Base-by-base conservation (phyloP, 1,284 basidiomycete genomes). In the Testicularia cyperi region DNA sequence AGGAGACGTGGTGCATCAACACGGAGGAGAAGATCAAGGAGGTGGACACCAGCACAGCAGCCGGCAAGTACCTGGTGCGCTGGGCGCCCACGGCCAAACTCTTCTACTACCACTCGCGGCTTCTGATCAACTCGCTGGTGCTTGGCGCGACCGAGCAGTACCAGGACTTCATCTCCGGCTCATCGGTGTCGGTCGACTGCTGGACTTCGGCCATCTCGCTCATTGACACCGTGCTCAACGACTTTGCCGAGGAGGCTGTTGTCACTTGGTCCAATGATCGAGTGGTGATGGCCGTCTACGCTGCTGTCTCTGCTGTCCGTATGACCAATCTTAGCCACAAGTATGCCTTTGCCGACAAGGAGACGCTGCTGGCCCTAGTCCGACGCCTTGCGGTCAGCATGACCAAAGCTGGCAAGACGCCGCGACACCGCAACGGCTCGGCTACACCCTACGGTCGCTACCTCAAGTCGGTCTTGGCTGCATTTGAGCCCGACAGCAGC, bases 261-360 rank as follows among this genome's bases (percentile, higher is more conserved):
- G 60, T 62, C 20, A 58, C 61, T 10, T 65, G 63, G 42, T 65
- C 66, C 15, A 70, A 70, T 34, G 56, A 58, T 27, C 43, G 54
- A 22, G 64, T 67, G 19, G 60, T 70, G 28, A 70, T 68, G 65
- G 62, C 63, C 5, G 64, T 62, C 16, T 70, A 65, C 28, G 63
- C 65, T 14, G 68, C 68, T 15, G 54, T 70, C 2, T 63, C 64
- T 3, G 58, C 66, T 9, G 58, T 70, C 23, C 54, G 68, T 18
- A 53, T 70, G 47, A 64, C 63, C 22, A 70, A 67, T 23, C 23
- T 58, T 33, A 52, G 61, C 37, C 45, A 52, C 57, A 57, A 61
- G 43, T 54, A 68, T 20, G 49, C 55, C 2, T 66, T 58, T 35
- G 54, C 58, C 5, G 57, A 67, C 30, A 63, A 56, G 21, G 46